phyloP scores from a whole-genome alignment of 1,284 basidiomycete genomes.

The Cutaneotrichosporon sp. region DNA sequence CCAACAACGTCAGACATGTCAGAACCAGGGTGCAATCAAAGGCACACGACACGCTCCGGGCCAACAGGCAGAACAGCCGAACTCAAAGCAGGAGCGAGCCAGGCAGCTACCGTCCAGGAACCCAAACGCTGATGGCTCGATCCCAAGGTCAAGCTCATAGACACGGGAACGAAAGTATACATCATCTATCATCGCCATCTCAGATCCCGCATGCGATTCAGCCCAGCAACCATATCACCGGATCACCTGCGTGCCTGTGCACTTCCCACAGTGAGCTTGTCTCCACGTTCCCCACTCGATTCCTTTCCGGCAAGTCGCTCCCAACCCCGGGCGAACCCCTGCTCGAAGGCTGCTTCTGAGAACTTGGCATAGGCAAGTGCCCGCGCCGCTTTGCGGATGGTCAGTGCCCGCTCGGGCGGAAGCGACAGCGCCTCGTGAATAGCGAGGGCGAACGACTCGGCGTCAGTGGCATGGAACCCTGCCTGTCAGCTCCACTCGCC shows the following conservation, averaged over 20 bases:
- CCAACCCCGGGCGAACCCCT: slow-evolving; percentile 57
- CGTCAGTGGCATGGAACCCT: slow-evolving; percentile 76
- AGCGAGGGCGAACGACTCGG: slow-evolving; percentile 65
- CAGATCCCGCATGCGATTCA: no score
- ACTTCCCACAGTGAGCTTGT: no score
- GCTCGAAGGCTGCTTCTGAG: slow-evolving; percentile 69
- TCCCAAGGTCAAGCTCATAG: neutral
- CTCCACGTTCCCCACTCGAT: no score
- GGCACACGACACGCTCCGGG: no score
- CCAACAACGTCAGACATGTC: neutral
- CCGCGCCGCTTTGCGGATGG: slow-evolving; percentile 65
- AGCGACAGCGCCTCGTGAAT: slow-evolving; percentile 65
- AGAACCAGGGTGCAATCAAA: neutral
- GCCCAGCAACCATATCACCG: no score
- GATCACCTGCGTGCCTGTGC: no score
- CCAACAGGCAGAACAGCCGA: no score
- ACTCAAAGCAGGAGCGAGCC: no score
- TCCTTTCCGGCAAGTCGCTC: slow-evolving; percentile 13
- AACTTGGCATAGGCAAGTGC: slow-evolving; percentile 66
- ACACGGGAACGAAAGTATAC: neutral
- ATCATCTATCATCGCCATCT: neutral
- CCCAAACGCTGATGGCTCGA: no score
- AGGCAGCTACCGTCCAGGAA: no score
- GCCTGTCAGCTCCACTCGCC: slow-evolving; percentile 23
- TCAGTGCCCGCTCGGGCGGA: slow-evolving; percentile 55